Evolutionary conservation across 2,329 filamentous ascomycete genomes (phyloP).

Genomic region (Anisogramma anomala): DNA sequence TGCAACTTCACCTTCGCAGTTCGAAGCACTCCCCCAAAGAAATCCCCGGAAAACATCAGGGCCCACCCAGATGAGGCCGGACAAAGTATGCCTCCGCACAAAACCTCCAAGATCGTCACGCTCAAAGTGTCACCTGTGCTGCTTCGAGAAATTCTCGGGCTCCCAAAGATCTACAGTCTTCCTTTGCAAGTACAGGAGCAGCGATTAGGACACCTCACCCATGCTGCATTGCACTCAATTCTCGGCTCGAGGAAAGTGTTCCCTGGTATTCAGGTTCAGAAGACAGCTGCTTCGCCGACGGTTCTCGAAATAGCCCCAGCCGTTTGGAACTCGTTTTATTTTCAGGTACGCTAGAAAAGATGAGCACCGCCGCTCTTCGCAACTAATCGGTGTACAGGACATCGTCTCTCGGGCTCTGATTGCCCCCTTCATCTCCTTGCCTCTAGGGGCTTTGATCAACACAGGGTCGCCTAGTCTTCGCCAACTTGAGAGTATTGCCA

Average conservation of each 20-base stretch:
- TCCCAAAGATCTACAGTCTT: not conserved
- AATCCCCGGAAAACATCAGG: not conserved
- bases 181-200: not conserved
- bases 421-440: conserved; percentile 5
- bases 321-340: conserved; percentile 10
- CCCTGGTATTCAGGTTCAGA: not conserved
- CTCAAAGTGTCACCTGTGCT: not conserved
- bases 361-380: no score
- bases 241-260: conserved; percentile 3
- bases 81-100: not conserved
- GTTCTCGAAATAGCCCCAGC: conserved; percentile 11
- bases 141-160: not conserved
- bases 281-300: not conserved
- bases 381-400: conserved; percentile 4
- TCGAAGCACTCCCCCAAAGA: not conserved
- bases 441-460: conserved; percentile 3
- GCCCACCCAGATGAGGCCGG: no score
- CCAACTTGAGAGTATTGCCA: not conserved
- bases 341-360: conserved; percentile 5
- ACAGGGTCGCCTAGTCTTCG: conserved; percentile 1
- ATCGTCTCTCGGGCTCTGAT: conserved; percentile 1
- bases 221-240: conserved; percentile 1
- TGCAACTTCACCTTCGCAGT: conserved; percentile 3
- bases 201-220: conserved; percentile 4
- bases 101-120: not conserved